phyloP scores from a whole-genome alignment of 352 stramenopile genomes.

The Blastocystis sp. region DNA sequence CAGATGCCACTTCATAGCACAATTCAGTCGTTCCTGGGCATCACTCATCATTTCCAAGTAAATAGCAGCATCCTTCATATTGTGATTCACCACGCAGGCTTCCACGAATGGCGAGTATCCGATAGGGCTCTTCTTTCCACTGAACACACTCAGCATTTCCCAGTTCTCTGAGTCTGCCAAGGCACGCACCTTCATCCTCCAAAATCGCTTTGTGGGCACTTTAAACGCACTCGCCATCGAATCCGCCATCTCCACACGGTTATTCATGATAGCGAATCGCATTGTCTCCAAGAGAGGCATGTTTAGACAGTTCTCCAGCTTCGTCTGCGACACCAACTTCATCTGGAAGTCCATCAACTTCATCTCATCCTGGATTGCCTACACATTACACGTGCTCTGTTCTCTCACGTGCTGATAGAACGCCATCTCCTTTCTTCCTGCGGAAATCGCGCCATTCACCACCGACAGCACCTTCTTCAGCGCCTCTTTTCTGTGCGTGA shows the following conservation, averaged over 20 bases:
- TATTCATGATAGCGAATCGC: background rate
- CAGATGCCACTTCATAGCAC: conserved; percentile 40
- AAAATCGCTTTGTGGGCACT: conserved; percentile 8
- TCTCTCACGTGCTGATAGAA: background rate
- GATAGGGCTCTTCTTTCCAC: conserved; percentile 49
- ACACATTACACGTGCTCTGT: background rate
- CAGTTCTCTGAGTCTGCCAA: conserved; percentile 36
- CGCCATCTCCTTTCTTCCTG: conserved; percentile 32
- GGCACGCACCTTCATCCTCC: conserved; percentile 34
- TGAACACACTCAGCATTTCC: background rate
- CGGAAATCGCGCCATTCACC: background rate
- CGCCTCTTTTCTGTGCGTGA: background rate
- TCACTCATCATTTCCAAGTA: conserved; percentile 35
- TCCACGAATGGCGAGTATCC: conserved; percentile 46
- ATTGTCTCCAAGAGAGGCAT: background rate
- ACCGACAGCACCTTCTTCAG: background rate
- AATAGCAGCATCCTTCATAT: background rate
- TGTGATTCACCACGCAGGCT: conserved; percentile 22
- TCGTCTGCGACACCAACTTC: background rate
- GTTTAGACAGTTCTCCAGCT: background rate
- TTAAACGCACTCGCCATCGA: conserved; percentile 39
- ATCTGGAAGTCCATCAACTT: conserved; percentile 29
- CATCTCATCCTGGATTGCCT: conserved; percentile 2
- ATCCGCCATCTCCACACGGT: background rate
- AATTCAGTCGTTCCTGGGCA: background rate